Evolutionary conservation across 208 protist genomes (phyloP).

Genomic region (Tetramitus jugosus): DNA sequence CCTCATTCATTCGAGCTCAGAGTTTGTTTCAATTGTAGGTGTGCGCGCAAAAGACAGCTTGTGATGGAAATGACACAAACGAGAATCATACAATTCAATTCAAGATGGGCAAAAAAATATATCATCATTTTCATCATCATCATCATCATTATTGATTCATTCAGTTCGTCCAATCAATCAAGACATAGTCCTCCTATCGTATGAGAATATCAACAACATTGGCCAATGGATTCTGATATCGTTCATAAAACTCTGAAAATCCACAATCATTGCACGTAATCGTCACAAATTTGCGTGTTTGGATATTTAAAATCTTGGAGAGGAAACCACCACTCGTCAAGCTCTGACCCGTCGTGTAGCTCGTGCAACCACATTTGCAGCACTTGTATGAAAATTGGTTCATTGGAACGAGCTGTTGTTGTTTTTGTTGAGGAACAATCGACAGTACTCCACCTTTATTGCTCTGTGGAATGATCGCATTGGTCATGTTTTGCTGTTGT

Average conservation of each 20-base stretch:
- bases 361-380: neutral
- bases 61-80: too few species aligned
- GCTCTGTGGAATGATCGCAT: neutral
- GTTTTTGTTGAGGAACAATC: too few species aligned
- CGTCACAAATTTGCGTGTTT: slow-evolving; percentile 12
- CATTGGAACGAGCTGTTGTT: too few species aligned
- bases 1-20: too few species aligned
- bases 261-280: neutral
- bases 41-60: too few species aligned
- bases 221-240: neutral
- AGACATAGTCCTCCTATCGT: neutral
- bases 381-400: slow-evolving; percentile 28
- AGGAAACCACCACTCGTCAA: neutral
- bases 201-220: slow-evolving; percentile 25
- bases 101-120: too few species aligned
- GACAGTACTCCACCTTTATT: too few species aligned
- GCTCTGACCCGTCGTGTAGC: neutral
- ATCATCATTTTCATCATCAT: too few species aligned
- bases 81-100: too few species aligned
- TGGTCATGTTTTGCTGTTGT: neutral
- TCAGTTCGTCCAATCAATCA: too few species aligned
- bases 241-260: slow-evolving; percentile 18
- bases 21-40: too few species aligned
- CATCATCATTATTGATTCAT: too few species aligned
- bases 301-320: slow-evolving; percentile 13